Evolutionary conservation across 208 protist species (phyloP).

Genomic region (Acanthamoeba triangularis): DNA sequence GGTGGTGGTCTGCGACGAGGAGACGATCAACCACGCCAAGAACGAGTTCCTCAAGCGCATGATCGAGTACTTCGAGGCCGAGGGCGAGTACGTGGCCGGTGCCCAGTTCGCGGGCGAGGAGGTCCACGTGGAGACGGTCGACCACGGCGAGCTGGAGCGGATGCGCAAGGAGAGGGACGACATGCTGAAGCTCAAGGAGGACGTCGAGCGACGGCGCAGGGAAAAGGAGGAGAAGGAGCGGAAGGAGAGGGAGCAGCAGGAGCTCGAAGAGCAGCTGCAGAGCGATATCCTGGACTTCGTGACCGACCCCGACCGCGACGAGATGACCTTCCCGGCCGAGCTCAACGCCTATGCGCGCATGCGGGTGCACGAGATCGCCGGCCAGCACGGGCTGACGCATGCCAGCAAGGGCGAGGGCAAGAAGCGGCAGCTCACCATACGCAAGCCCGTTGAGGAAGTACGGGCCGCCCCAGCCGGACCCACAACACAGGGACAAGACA

Average conservation of each 20-base stretch:
- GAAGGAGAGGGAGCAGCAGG: not conserved
- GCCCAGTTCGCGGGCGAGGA: not conserved
- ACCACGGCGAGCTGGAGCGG: not conserved
- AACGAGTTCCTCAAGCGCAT: constrained; percentile 82
- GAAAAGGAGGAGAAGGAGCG: constrained; percentile 26
- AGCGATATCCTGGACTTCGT: not conserved
- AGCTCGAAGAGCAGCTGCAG: constrained; percentile 11
- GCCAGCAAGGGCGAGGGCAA: constrained; percentile 26
- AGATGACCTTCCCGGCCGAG: constrained; percentile 1
- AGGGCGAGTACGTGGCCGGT: constrained; percentile 71
- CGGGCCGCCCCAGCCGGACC: not conserved
- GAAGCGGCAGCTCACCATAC: not conserved
- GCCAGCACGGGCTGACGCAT: constrained; percentile 24
- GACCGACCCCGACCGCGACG: not conserved
- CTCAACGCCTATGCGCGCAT: constrained; percentile 28
- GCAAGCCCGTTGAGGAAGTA: constrained; percentile 45
- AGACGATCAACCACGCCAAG: constrained; percentile 77
- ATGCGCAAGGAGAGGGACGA: constrained; percentile 58
- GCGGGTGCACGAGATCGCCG: constrained; percentile 34
- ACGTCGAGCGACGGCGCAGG: constrained; percentile 21
- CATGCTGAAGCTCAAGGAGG: not conserved
- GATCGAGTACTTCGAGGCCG: constrained; percentile 79
- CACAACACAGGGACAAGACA: not conserved
- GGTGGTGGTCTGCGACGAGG: constrained; percentile 78
- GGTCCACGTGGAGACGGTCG: not conserved